These are phyloP conservation scores for Ophiocordyceps camponoti-leonardi DNA, from an alignment of 2,329 filamentous ascomycete species.

Conservation along the genomic window DNA sequence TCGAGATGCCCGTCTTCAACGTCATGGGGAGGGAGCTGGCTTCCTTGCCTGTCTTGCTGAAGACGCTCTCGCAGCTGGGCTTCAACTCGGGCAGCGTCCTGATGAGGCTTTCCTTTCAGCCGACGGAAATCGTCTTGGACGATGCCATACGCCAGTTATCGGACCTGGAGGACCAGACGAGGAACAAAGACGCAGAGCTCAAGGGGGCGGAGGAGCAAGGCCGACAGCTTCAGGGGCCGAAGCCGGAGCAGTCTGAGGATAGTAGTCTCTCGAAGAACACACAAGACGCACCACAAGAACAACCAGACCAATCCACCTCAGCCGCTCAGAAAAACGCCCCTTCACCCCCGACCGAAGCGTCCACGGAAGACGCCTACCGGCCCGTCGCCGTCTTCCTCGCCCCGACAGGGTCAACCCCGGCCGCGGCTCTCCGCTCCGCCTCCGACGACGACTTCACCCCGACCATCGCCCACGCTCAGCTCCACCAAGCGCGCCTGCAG, in stretches of 20 bases:
- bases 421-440: constrained; percentile 49
- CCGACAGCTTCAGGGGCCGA: constrained; percentile 6
- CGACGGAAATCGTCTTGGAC: constrained; percentile 61
- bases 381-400: constrained; percentile 62
- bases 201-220: constrained; percentile 2
- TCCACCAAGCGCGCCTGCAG: constrained; percentile 52
- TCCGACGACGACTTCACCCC: constrained; percentile 63
- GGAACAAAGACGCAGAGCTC: constrained; percentile 7
- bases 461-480: constrained; percentile 58
- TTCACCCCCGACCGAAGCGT: neutral
- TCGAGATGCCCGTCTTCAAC: constrained; percentile 72
- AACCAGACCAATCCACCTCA: constrained; percentile 2
- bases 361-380: constrained; percentile 18
- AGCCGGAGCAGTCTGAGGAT: constrained; percentile 5
- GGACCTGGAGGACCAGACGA: constrained; percentile 48
- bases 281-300: constrained; percentile 3
- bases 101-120: constrained; percentile 59
- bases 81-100: constrained; percentile 71
- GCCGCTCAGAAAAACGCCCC: neutral
- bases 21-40: constrained; percentile 68
- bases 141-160: constrained; percentile 73
- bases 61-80: constrained; percentile 73
- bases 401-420: constrained; percentile 55
- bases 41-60: constrained; percentile 68
- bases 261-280: constrained; percentile 1